Evolutionary conservation across 768 basidiomycete genomes (phyloP).

Genomic region (Leccinellum luteum): DNA sequence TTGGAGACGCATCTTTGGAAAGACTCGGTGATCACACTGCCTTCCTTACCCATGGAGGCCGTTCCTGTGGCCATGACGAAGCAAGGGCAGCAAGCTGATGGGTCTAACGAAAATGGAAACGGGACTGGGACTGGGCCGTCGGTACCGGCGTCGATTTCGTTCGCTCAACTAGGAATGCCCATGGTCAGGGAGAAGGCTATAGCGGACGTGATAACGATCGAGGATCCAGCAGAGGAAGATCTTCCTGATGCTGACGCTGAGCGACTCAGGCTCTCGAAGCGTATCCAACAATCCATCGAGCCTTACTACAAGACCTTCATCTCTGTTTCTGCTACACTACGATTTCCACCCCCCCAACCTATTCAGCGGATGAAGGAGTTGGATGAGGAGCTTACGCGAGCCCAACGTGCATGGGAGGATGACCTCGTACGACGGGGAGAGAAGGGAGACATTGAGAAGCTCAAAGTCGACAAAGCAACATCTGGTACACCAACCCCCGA

Average conservation of each 20-base stretch:
- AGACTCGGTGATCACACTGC: constrained; percentile 77
- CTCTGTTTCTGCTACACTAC: constrained; percentile 88
- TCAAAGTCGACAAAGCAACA: constrained; percentile 11
- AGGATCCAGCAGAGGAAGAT: constrained; percentile 40
- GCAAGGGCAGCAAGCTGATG: constrained; percentile 26
- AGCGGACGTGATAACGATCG: constrained; percentile 10
- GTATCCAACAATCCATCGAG: constrained; percentile 79
- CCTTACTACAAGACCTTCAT: constrained; percentile 86
- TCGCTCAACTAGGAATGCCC: constrained; percentile 22
- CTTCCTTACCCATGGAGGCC: constrained; percentile 63
- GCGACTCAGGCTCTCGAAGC: constrained; percentile 62
- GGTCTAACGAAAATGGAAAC: constrained; percentile 23
- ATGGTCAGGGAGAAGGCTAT: constrained; percentile 16
- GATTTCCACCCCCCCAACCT: constrained; percentile 90
- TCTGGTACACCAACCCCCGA: constrained; percentile 32
- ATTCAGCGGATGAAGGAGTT: constrained; percentile 85
- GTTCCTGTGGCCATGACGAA: constrained; percentile 42
- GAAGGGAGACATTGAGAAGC: constrained; percentile 32
- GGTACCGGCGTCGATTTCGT: constrained; percentile 24
- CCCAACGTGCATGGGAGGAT: constrained; percentile 83
- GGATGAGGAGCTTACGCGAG: constrained; percentile 68
- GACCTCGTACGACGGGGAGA: constrained; percentile 80
- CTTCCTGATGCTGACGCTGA: constrained; percentile 73
- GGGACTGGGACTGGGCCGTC: constrained; percentile 10
- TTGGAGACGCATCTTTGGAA: constrained; percentile 95